Evolutionary conservation across 148 eudicot species (phyloP), one percentile per base, ranked within the genome.

Genomic region (Vaccinium darrowii): DNA sequence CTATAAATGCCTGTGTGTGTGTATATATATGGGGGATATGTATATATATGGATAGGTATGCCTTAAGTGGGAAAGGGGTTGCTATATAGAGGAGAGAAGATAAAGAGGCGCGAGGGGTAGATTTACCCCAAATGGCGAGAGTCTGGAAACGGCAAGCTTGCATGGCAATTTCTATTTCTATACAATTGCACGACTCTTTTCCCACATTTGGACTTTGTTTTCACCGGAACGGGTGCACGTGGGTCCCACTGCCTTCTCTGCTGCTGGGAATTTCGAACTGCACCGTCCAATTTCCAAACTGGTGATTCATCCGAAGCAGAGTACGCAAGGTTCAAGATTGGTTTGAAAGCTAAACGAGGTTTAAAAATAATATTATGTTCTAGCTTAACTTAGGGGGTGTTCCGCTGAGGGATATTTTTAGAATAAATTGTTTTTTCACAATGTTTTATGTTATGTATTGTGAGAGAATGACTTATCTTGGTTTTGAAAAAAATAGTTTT

Each of bases 91-190:
- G 12, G 27, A n/a, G 76, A 81, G 86, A 79, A 90, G 89, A 80
- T 87, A 88, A 84, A 89, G 84, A 86, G 90, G 86, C 85, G 84
- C 79, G 76, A 62, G 63, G 76, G 83, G 13, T 65, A 80, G 63
- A 69, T 57, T 81, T 57, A 79, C 87, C 85, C 89, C 91, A 91
- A 91, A 91, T 90, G 91, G 91, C 87, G 89, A 84, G 72, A 43
- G 85, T 84, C 92, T 88, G 60, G 92, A 91, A 93, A 93, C 90
- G 95, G 95, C 90, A 93, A 93, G 89, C 91, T 90, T 91, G 95
- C 95, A 92, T 91, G 93, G 93, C 90, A 82, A 85, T 83, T 69
- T 69, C 74, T 69, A 69, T 69, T 69, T 87, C 85, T 80, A 86
- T 80, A 82, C 86, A 87, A 23, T 47, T 90, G 92, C 91, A 90